These are phyloP conservation scores for Rhizopus stolonifer DNA, from an alignment of 371 early-diverging fungal species.

Conservation along the genomic window DNA sequence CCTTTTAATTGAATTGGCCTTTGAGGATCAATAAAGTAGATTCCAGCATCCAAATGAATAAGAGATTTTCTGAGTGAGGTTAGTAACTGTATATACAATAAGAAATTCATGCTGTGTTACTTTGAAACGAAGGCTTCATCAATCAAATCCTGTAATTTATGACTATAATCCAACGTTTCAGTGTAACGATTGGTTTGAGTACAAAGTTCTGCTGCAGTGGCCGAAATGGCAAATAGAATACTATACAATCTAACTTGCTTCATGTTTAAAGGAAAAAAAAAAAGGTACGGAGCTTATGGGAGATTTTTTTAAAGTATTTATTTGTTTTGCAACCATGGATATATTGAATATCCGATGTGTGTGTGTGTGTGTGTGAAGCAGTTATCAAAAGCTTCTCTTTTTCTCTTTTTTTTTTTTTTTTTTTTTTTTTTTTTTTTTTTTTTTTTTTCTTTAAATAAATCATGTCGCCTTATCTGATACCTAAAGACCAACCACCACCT, in stretches of 20 bases:
- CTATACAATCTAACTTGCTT: too few relatives aligned
- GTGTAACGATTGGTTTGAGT: too few relatives aligned
- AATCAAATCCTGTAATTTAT: conserved; percentile 29
- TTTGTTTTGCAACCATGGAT: conserved; percentile 2
- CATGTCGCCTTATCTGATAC: conserved; percentile 22
- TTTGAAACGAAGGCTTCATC: conserved; percentile 26
- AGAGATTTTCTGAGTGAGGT: too few relatives aligned
- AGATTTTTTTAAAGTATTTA: too few relatives aligned
- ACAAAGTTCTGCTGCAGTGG: too few relatives aligned
- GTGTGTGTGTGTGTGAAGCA: not conserved
- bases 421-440: conserved; percentile 2
- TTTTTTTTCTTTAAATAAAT: not conserved
- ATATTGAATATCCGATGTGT: not conserved
- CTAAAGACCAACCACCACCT: conserved; percentile 37
- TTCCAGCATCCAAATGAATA: too few relatives aligned
- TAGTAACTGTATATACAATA: too few relatives aligned
- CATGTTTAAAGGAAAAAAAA: too few relatives aligned
- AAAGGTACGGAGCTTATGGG: too few relatives aligned
- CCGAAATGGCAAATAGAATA: too few relatives aligned
- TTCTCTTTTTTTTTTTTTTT: not conserved
- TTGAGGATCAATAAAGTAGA: too few relatives aligned
- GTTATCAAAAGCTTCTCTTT: not conserved
- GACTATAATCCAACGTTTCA: conserved; percentile 9
- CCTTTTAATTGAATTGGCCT: too few relatives aligned
- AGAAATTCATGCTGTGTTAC: conserved; percentile 10